Evolutionary conservation across 108 stramenopile genomes (phyloP), one percentile per base, ranked within the genome.

Genomic region (Cyclotella distinguenda): DNA sequence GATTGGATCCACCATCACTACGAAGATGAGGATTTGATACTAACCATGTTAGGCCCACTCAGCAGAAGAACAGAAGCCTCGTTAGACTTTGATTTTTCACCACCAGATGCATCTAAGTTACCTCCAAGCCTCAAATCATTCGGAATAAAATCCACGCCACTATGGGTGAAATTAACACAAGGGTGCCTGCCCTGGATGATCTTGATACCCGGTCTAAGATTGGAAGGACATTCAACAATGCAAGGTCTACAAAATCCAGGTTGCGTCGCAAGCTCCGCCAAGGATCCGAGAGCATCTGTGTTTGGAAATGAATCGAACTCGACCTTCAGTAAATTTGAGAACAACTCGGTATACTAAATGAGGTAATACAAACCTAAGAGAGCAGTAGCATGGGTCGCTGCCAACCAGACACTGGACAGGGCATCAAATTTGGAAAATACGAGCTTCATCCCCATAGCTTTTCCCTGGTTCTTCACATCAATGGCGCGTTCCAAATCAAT

Each of bases 381-480:
- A 0, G 94, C 87, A 7, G 95, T 77, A 22, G 86, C 89, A n/a
- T 83, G 81, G 13, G 84, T 92, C 8, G 93, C 95, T 23, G 88
- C 75, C 43, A 87, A 77, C 98, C 98, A 99, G 4, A 92, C 43
- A 42, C 63, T 68, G 39, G 96, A 65, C 78, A 84, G 67, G n/a
- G 77, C 68, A 68, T 96, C 97, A 67, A 99, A 99, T 53, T 86
- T 89, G 28, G 87, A 93, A 83, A 99, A 99, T 22, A 99, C 82
- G 18, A 87, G 64, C 54, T 96, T 88, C 84, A 98, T 95, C 26
- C 95, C 90, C 46, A 81, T 68, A 3, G 88, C 91, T 59, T 88
- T 90, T 30, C 96, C 92, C n/a, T 81, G 90, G 12, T 85, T 86
- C 56, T 86, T 86, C 21, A 91, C 61, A 40, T 80, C 93, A 53